Percentiles rank a stretch among this genome's conserved stretches.
Evolutionary conservation across 352 stramenopile genomes (phyloP).

Genomic region (Thalassiosira livingstoniorum): DNA sequence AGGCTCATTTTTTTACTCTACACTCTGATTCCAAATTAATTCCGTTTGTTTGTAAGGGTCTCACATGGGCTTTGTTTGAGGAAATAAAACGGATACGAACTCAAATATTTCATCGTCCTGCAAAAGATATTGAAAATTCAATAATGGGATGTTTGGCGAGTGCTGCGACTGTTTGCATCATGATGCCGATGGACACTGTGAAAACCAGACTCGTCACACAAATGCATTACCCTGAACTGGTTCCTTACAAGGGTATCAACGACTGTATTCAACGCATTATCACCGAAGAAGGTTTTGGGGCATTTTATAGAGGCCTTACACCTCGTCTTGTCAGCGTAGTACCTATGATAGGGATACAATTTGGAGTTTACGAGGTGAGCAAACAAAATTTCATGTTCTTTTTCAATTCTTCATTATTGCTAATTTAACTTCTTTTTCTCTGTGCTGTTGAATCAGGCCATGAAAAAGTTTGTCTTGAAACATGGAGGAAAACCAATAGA

Average conservation of each 20-base stretch:
- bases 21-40: slow-evolving; percentile 19
- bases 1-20: slow-evolving; percentile 12
- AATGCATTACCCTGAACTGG: slow-evolving; percentile 59
- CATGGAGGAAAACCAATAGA: slow-evolving; percentile 33
- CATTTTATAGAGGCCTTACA: slow-evolving; percentile 87
- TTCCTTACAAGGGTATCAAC: slow-evolving; percentile 87
- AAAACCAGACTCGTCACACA: slow-evolving; percentile 89
- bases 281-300: slow-evolving; percentile 84
- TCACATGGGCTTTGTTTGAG: slow-evolving; percentile 90
- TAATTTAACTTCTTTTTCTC: too few species aligned
- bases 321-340: slow-evolving; percentile 87
- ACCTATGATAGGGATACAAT: slow-evolving; percentile 90
- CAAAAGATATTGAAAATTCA: slow-evolving; percentile 88
- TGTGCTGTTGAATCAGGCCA: too few species aligned
- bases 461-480: slow-evolving; percentile 83
- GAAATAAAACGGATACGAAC: slow-evolving; percentile 85
- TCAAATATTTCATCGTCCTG: slow-evolving; percentile 66
- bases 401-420: too few species aligned
- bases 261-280: slow-evolving; percentile 86
- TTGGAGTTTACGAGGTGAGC: slow-evolving; percentile 80
- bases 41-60: slow-evolving; percentile 48
- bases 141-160: slow-evolving; percentile 87
- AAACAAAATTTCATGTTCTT: too few species aligned
- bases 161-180: slow-evolving; percentile 86
- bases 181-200: slow-evolving; percentile 90